These are phyloP conservation scores for Epichloe sp. DNA, from an alignment of 2,329 filamentous ascomycete genomes.

Conservation along the genomic window DNA sequence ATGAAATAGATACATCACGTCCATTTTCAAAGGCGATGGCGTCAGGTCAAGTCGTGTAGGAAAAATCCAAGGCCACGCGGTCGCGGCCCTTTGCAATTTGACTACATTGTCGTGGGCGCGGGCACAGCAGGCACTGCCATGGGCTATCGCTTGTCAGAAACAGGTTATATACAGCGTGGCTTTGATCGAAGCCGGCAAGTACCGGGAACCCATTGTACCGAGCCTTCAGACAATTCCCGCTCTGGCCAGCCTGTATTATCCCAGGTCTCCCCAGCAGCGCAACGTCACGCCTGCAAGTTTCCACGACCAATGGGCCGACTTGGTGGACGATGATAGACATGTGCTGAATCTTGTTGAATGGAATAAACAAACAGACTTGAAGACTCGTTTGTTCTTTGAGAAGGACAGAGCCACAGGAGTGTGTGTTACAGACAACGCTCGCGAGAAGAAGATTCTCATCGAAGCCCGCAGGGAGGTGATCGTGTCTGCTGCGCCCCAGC, in stretches of 20 bases:
- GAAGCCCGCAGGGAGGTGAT: no score
- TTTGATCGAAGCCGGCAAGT: neutral
- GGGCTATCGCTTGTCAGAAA: neutral
- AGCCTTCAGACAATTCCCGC: neutral
- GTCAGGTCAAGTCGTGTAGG: neutral
- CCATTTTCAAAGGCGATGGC: neutral
- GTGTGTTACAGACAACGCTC: neutral
- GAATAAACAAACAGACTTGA: neutral
- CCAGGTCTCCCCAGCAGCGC: neutral
- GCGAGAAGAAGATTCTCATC: no score
- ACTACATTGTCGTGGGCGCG: conserved; percentile 52
- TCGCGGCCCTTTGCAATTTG: conserved; percentile 13
- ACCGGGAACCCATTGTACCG: neutral
- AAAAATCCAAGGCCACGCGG: neutral
- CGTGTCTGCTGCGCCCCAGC: no score
- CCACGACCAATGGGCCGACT: neutral
- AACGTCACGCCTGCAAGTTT: neutral
- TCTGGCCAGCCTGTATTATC: neutral
- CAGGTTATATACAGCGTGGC: neutral
- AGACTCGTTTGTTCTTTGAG: neutral
- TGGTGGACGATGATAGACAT: neutral
- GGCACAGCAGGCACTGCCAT: conserved; percentile 42
- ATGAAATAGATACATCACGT: neutral
- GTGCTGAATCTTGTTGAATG: neutral
- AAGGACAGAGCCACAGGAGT: neutral